Base-by-base conservation (phyloP, 208 protist genomes). In the Wallacemonas rigidus region DNA sequence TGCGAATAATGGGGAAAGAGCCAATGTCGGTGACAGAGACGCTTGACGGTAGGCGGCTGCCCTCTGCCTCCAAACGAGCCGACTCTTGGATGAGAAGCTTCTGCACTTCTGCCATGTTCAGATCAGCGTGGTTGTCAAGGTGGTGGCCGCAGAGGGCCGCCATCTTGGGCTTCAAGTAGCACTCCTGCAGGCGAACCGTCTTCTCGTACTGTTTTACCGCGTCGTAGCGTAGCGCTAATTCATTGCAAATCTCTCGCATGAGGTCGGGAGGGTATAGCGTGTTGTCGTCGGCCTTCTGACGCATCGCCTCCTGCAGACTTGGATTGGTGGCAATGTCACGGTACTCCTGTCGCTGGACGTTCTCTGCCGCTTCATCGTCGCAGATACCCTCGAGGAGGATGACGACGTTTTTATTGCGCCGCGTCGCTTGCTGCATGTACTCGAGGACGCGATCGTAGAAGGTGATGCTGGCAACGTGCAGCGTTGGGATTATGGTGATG, bases 341-440 rank as follows among this genome's bases (percentile, higher is more conserved):
- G 81, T 94, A 96, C 82, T 96, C 92, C 56, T 87, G 71, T 84
- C 92, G 86, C 83, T 96, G 92, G 70, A 79, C 78, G 55, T 72
- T 65, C 79, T 88, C 86, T 41, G 81, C 86, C 60, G 85, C 89
- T 39, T 85, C 64, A 63, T 77, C 90, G 65, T 96, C 92, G 70
- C 92, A 96, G 70, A 96, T 88, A 62, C 92, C 92, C 62, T 96
- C 89, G n/a, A 96, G 86, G 11, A 96, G 80, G 63, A 96, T 88
- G 35, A 93, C 77, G 4, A 85, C 83, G 72, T 91, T 85, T 40
- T 72, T 65, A 62, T 87, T 82, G 70, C 81, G 72, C 36, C 79
- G 67, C 40, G 91, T 82, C n/a, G 92, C 85, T 45, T 86, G 65
- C 60, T 87, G 74, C 78, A 96, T 88, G 79, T 96, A 96, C 72